These are phyloP conservation scores for Claviceps sp. DNA, from an alignment of 2,329 filamentous ascomycete species.

Conservation along the genomic window DNA sequence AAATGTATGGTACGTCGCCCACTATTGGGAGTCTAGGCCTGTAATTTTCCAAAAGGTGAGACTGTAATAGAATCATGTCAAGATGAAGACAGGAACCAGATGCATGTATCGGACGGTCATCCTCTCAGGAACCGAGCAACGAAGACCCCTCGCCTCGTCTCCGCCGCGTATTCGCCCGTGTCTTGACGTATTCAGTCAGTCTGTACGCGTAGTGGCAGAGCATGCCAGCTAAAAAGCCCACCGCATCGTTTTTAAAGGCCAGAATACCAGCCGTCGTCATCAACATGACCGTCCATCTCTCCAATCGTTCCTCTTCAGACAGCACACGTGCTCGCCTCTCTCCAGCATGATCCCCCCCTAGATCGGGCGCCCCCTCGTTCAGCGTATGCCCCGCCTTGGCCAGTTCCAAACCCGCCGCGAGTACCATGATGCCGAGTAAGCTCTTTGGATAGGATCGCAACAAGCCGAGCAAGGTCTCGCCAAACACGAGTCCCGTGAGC, in stretches of 20 bases:
- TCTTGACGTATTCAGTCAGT: conserved; percentile 30
- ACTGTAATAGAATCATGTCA: too few species aligned
- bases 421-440: conserved; percentile 74
- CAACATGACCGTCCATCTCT: conserved; percentile 82
- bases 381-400: conserved; percentile 74
- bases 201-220: conserved; percentile 60
- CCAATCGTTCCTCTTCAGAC: conserved; percentile 53
- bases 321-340: conserved; percentile 38
- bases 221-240: conserved; percentile 75
- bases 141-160: conserved; percentile 15
- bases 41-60: too few species aligned
- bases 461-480: conserved; percentile 57
- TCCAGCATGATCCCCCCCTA: conserved; percentile 41
- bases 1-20: too few species aligned
- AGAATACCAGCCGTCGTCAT: conserved; percentile 71
- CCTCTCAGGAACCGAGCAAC: conserved; percentile 14
- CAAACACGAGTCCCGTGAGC: conserved; percentile 60
- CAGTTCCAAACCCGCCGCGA: conserved; percentile 79
- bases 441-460: conserved; percentile 61
- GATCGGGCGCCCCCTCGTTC: conserved; percentile 53
- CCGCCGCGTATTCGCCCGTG: conserved; percentile 13
- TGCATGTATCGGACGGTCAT: too few species aligned
- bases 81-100: too few species aligned
- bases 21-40: too few species aligned
- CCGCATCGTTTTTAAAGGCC: conserved; percentile 79